Base-by-base conservation (phyloP, 179 eudicot species). In the Beta lomatogona region DNA sequence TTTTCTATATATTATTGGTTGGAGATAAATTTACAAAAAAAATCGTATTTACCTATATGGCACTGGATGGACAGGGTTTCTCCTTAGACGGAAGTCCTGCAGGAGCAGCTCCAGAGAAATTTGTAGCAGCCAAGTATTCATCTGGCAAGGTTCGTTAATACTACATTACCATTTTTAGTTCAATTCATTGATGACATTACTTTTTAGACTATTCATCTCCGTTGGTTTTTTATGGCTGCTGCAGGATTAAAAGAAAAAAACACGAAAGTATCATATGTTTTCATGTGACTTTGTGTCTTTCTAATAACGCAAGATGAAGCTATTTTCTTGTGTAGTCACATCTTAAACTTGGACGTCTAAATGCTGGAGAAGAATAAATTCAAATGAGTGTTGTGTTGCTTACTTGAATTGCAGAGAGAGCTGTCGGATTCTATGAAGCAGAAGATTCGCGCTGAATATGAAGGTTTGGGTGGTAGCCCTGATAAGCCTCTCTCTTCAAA, bases 361-460 rank as follows among this genome's bases (percentile, higher is more conserved):
- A 55, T 81, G 85, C 60, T 61, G 85, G 83, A 73, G 86, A 84
- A 75, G 85, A 89, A 81, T 87, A 86, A 87, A 85, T 80, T 85
- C 89, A 85, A 78, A 71, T 72, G 77, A 75, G 86, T 79, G 31
- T 78, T 82, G 78, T 89, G 77, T 90, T 90, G 83, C 84, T 82
- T 88, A 84, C 81, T 84, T 91, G 88, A 83, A 87, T 88, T 95
- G 93, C 98, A 93, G 98, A 92, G 84, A 76, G 98, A 91, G 88
- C 88, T 95, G 0, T 93, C 96, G 55, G 97, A 90, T 31, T 13
- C 92, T 57, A 93, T 92, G 98, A 95, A 92, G 91, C 90, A 87
- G 86, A 93, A 95, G 91, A 93, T 93, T 79, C 87, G 95, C 50
- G 93, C 98, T 76, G 98, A 95, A 86, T 95, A 94, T 78, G 90